These are phyloP conservation scores for Alternaria sp. DNA, from an alignment of 2,329 filamentous ascomycete species.

Conservation along the genomic window DNA sequence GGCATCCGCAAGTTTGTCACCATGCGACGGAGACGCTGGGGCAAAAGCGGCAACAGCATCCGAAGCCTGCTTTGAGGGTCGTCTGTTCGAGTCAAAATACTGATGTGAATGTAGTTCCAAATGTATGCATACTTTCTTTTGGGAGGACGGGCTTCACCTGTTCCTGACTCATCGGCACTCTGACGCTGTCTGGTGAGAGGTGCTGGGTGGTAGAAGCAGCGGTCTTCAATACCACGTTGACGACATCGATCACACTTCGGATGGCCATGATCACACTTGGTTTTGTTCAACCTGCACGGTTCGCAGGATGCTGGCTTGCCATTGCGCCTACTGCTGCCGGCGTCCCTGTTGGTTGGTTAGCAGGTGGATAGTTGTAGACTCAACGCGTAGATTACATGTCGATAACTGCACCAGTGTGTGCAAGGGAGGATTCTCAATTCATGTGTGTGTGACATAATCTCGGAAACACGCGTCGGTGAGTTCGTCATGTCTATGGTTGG, in stretches of 20 bases:
- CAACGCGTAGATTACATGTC: conserved; percentile 1
- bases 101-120: background rate
- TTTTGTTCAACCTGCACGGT: conserved; percentile 44
- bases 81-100: conserved; percentile 17
- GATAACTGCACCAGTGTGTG: background rate
- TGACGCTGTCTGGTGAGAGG: conserved; percentile 40
- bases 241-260: conserved; percentile 43
- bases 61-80: conserved; percentile 20
- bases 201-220: conserved; percentile 46
- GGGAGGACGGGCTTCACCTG: conserved; percentile 21
- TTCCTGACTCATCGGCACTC: conserved; percentile 13
- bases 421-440: background rate
- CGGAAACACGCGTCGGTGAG: background rate
- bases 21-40: conserved; percentile 17
- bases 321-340: conserved; percentile 37
- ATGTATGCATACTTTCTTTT: conserved; percentile 38
- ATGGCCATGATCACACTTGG: conserved; percentile 39
- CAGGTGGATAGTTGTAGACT: background rate
- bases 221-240: conserved; percentile 41
- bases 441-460: background rate
- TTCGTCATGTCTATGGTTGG: background rate
- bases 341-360: conserved; percentile 27
- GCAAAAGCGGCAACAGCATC: conserved; percentile 13
- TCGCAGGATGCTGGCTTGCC: conserved; percentile 44
- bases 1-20: conserved; percentile 40